Evolutionary conservation across 2,329 filamentous ascomycete genomes (phyloP), one percentile per base, ranked within the genome.

Genomic region (Aureobasidium musti): DNA sequence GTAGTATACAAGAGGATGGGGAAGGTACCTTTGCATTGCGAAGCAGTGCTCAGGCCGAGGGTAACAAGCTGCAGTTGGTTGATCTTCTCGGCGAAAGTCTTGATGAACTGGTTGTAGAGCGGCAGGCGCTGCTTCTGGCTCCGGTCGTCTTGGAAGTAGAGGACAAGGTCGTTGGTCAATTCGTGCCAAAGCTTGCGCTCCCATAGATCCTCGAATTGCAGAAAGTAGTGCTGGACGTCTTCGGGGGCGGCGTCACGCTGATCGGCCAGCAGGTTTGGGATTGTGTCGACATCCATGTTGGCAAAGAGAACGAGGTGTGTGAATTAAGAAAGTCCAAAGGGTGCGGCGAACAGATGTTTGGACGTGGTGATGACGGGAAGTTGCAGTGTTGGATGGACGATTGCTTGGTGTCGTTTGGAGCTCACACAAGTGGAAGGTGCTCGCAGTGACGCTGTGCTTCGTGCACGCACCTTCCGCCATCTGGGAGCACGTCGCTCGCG

Each of bases 101-200:
- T 87, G 79, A 99, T 90, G 82, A 99, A 99, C 73, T 88, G 88
- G 81, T 95, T 92, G 84, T 95, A 99, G 79, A 99, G 90, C 68
- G 88, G 83, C 81, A 99, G 86, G 75, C 94, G 89, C 81, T 96
- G 92, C 67, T 87, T 84, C 66, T 88, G 89, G 79, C 93, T 98
- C 76, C 89, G 87, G 52, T 90, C 85, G 73, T 91, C 82, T 74
- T 89, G 88, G 82, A 97, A 99, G 85, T 94, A 97, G 72, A 91
- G 86, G 73, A 97, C 83, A 66, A 99, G 86, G 63, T 89, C 84
- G 76, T 97, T 90, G 41, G 95, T 99, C 72, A 99, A 89, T 81
- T 99, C 93, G 82, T 99, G 95, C 95, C 95, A 99, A 81, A 99
- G 86, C 82, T 97, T 97, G 74, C 94, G 89, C 83, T 99, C 95